Percentiles rank a stretch among this genome's conserved stretches.
phyloP scores from a whole-genome alignment of 139 green algal genomes.

The Chlorella sp. region DNA sequence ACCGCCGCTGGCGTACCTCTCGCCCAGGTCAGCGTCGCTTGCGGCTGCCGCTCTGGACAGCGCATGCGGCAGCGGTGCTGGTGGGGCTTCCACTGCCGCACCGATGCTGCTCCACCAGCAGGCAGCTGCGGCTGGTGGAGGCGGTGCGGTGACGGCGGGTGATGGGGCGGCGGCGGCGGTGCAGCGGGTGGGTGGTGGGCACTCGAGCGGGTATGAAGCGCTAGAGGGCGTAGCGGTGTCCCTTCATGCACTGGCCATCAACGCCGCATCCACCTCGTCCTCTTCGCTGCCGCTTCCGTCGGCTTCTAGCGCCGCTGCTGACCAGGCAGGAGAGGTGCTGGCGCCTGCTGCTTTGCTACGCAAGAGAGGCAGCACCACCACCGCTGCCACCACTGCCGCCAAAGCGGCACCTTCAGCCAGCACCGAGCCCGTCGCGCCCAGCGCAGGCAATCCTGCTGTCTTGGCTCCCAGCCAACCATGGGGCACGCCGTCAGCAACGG shows the following conservation, averaged over 20 bases:
- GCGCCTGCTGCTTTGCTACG: neutral
- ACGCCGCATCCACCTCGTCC: no score
- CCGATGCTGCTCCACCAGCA: neutral
- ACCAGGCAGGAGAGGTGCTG: no score
- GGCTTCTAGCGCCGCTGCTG: no score
- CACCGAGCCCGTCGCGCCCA: neutral
- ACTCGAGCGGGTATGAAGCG: no score
- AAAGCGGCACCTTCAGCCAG: neutral
- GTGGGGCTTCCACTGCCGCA: neutral
- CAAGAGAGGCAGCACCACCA: neutral
- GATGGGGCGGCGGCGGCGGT: no score
- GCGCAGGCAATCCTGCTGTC: neutral
- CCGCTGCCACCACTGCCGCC: no score
- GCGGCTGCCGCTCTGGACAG: no score
- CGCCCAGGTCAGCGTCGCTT: no score
- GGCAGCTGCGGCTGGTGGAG: neutral
- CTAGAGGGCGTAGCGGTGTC: no score
- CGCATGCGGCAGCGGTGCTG: neutral
- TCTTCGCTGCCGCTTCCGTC: no score
- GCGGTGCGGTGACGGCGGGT: neutral
- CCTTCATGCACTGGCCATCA: no score
- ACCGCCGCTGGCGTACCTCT: neutral
- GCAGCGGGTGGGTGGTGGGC: no score
- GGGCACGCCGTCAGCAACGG: neutral
- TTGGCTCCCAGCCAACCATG: neutral